Base-by-base conservation (phyloP, 2,329 filamentous ascomycete genomes). In the Sporothrix globosa region DNA sequence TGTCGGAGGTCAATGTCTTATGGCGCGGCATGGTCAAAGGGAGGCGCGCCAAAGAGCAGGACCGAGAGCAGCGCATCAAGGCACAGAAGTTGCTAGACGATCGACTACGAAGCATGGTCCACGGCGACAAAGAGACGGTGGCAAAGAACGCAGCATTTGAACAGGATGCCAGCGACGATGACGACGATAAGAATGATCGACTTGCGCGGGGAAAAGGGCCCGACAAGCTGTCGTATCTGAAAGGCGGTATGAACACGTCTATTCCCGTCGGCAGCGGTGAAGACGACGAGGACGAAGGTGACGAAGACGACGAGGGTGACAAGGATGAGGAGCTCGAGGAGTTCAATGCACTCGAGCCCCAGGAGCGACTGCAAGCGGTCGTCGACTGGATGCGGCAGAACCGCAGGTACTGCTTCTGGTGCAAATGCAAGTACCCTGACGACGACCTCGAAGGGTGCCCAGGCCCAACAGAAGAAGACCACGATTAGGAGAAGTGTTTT, bases 321-420 rank as follows among this genome's bases (percentile, higher is more conserved):
- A 90, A 92, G 71, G 91, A 93, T 75, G 92, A 97, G 75, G 93
- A 97, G 78, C 81, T 98, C 70, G 90, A 94, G 39, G 90, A 88
- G 70, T 97, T 97, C 76, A 89, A 93, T 76, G 86, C 85, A 1
- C 81, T 95, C 58, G 86, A 89, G 27, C 83, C 88, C 1, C 82
- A 82, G 1, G 91, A 96, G 75, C 87, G 88, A 74, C 80, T 98
- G 73, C 81, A 83, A 10, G 87, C 83, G 74, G 79, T 96, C 17
- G 85, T 97, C 11, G 78, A 81, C 21, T 89, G 92, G 79, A 79
- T 99, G 69, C 86, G 96, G 50, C 83, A 88, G 65, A 86, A 86
- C 76, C 88, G 93, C 76, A 81, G 84, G 58, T 99, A 99, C 78
- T 99, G 96, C 81, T 97, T 97, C 78, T 99, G 94, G 92, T 99